Conservation (phyloP, 225 moss, liverwort and hornwort genomes). For the Neckera pumila region DNA sequence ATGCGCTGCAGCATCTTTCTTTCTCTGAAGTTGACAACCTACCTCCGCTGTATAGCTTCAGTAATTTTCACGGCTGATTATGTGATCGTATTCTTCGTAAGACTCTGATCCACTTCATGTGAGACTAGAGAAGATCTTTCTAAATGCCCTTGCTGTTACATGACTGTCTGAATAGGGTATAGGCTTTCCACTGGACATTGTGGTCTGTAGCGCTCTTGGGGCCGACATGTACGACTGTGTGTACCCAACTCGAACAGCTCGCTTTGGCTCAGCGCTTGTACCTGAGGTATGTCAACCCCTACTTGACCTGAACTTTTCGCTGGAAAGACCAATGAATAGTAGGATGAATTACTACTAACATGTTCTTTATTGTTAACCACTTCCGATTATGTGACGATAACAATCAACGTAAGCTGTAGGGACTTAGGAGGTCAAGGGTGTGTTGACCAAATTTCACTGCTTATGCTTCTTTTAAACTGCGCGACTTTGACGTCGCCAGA, state of each 20-base stretch:
- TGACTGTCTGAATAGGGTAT: constrained; percentile 51
- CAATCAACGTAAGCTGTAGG: background rate
- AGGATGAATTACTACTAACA: background rate
- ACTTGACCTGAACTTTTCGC: background rate
- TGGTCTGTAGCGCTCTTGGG: constrained; percentile 93
- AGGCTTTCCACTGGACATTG: constrained; percentile 90
- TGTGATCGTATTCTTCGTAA: background rate
- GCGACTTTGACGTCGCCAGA: background rate
- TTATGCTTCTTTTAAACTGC: background rate
- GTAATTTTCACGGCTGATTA: background rate
- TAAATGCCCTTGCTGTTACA: background rate
- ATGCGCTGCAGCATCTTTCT: background rate
- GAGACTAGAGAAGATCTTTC: background rate
- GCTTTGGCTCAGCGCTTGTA: constrained; percentile 92
- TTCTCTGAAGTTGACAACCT: background rate
- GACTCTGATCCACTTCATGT: background rate
- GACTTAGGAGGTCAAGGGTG: background rate
- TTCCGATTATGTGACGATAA: background rate
- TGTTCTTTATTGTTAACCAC: background rate
- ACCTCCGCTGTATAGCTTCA: background rate
- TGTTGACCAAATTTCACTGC: background rate
- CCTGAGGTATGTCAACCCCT: constrained; percentile 46
- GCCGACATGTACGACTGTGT: constrained; percentile 99
- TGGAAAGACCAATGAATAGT: background rate
- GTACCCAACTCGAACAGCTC: constrained; percentile 88